Conservation (phyloP, 805 yeast species). For the Lipomyces oligophaga region DNA sequence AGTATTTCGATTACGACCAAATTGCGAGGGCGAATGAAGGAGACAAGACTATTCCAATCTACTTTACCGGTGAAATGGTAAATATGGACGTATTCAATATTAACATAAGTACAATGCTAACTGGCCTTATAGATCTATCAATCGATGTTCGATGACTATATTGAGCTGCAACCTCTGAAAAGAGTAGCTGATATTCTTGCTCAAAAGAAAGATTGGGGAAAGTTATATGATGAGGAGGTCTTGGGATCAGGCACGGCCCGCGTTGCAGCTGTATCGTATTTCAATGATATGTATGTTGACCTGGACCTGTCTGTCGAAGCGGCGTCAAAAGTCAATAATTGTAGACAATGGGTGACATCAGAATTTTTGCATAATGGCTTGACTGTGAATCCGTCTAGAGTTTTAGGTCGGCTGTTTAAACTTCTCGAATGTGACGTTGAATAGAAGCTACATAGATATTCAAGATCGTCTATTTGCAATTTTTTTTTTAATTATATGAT, state of each 20-base stretch:
- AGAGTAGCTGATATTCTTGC: conserved; percentile 40
- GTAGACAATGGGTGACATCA: conserved; percentile 43
- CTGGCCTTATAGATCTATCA: conserved; percentile 40
- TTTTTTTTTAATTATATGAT: not conserved
- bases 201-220: conserved; percentile 39
- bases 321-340: conserved; percentile 38
- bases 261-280: conserved; percentile 29
- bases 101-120: not conserved
- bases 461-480: not conserved
- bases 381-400: conserved; percentile 40
- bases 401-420: conserved; percentile 40
- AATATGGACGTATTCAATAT: not conserved
- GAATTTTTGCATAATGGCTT: conserved; percentile 46
- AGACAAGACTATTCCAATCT: conserved; percentile 33
- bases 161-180: conserved; percentile 43
- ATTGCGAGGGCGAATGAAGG: conserved; percentile 11
- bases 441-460: conserved; percentile 17
- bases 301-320: conserved; percentile 41
- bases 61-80: conserved; percentile 53
- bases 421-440: conserved; percentile 42
- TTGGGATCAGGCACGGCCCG: conserved; percentile 31
- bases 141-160: conserved; percentile 49
- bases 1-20: conserved; percentile 33
- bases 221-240: conserved; percentile 39
- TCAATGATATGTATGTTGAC: conserved; percentile 43